These are phyloP conservation scores for Neopestalotiopsis clavispora DNA, from an alignment of 2,329 filamentous ascomycete genomes.

Conservation along the genomic window DNA sequence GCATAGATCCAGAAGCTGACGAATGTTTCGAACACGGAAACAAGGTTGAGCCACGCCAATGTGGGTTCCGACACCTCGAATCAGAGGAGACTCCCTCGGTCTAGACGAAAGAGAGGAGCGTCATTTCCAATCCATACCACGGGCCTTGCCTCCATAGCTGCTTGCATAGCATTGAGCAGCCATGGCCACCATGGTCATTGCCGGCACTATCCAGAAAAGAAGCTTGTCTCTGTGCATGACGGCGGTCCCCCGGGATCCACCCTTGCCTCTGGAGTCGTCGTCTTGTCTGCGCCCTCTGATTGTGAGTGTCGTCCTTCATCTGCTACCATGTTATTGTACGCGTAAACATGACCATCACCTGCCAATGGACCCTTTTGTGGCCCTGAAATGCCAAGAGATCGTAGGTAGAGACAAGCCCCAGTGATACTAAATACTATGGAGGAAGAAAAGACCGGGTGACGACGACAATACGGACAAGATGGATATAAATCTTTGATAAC, in stretches of 20 bases:
- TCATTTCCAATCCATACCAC: neutral
- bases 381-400: constrained; percentile 12
- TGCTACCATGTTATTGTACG: neutral
- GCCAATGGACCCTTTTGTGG: neutral
- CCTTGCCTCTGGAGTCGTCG: neutral
- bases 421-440: neutral
- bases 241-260: neutral
- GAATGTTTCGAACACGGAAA: constrained; percentile 11
- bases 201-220: neutral
- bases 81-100: neutral
- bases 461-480: neutral
- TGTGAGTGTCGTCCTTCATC: constrained; percentile 9
- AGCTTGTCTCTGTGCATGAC: neutral
- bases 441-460: neutral
- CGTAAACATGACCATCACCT: neutral
- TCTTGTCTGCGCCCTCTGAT: neutral
- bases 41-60: constrained; percentile 11
- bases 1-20: constrained; percentile 8
- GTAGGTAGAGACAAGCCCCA: neutral
- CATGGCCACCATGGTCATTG: neutral
- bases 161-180: too few relatives aligned
- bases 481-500: neutral
- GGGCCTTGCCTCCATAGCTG: neutral
- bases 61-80: constrained; percentile 3
- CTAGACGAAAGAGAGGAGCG: neutral